Percentiles rank a stretch among this genome's conserved stretches.
These are phyloP conservation scores for Aspergillus vadensis DNA, from an alignment of 2,329 filamentous ascomycete species.

Conservation along the genomic window DNA sequence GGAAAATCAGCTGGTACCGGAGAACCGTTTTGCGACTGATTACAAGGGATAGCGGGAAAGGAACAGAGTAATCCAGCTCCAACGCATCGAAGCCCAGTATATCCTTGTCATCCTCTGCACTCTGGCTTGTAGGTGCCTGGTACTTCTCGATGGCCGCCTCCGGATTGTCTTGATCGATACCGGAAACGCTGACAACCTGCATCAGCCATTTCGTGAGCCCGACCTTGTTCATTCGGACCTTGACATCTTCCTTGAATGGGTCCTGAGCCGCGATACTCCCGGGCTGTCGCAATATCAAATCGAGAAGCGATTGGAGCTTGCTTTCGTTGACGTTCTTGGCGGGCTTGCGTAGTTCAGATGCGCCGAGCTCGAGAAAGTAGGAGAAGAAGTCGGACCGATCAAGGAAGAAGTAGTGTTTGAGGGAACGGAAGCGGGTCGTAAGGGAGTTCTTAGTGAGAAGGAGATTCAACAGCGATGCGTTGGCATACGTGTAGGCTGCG, in stretches of 20 bases:
- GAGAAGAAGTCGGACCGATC: slow-evolving; percentile 98
- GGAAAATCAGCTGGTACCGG: slow-evolving; percentile 92
- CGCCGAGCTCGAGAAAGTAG: slow-evolving; percentile 90
- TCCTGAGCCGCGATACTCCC: slow-evolving; percentile 92
- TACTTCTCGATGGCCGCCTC: slow-evolving; percentile 67
- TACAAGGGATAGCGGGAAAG: slow-evolving; percentile 92
- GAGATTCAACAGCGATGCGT: slow-evolving; percentile 86
- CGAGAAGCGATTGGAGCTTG: slow-evolving; percentile 93
- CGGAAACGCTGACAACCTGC: slow-evolving; percentile 94
- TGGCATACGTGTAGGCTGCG: slow-evolving; percentile 90
- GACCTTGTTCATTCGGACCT: slow-evolving; percentile 94
- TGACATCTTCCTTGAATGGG: slow-evolving; percentile 97
- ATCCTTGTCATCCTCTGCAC: slow-evolving; percentile 73
- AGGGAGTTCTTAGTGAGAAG: slow-evolving; percentile 91
- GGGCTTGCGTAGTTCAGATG: slow-evolving; percentile 86
- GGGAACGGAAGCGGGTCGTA: slow-evolving; percentile 79
- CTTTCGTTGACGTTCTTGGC: slow-evolving; percentile 85
- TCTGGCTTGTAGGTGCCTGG: slow-evolving; percentile 65
- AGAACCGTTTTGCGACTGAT: slow-evolving; percentile 97
- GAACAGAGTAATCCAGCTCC: slow-evolving; percentile 90
- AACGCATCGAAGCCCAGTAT: slow-evolving; percentile 89
- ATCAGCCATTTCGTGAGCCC: slow-evolving; percentile 92
- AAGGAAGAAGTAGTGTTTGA: slow-evolving; percentile 99
- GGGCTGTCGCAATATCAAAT: slow-evolving; percentile 92
- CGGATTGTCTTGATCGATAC: slow-evolving; percentile 79